Percentiles rank a stretch among this genome's conserved stretches.
These are phyloP conservation scores for Tulasnella sp. DNA, from an alignment of 768 basidiomycete species.

Conservation along the genomic window DNA sequence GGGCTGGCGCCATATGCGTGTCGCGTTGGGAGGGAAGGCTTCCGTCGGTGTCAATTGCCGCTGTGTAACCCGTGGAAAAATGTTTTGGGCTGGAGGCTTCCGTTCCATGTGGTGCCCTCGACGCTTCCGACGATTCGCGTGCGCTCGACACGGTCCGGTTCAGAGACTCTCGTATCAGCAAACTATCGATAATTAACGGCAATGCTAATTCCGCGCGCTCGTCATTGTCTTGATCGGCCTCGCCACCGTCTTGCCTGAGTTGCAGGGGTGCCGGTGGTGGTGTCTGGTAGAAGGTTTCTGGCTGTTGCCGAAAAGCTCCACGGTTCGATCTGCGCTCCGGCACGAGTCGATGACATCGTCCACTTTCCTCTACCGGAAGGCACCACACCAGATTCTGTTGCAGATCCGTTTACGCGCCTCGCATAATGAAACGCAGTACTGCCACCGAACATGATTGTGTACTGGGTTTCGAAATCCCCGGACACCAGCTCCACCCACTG, in stretches of 20 bases:
- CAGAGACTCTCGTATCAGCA: not conserved
- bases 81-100: not conserved
- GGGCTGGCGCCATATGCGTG: not conserved
- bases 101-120: not conserved
- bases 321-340: not conserved
- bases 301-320: slow-evolving; percentile 7
- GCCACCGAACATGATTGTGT: not conserved
- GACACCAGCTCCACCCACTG: not conserved
- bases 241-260: not conserved
- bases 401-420: not conserved
- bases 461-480: not conserved
- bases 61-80: slow-evolving; percentile 5
- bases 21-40: not conserved
- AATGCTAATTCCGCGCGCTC: not conserved
- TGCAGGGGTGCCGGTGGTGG: not conserved
- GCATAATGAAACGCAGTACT: not conserved
- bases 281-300: not conserved
- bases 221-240: not conserved
- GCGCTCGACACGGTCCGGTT: not conserved
- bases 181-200: not conserved
- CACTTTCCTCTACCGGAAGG: too few relatives aligned
- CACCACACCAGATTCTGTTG: not conserved
- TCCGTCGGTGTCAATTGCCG: not conserved
- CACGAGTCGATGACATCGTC: not conserved
- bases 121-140: not conserved